A percentile compares a stretch with the other conserved stretches of the same genome.
Evolutionary conservation across 352 stramenopile genomes (phyloP).

Genomic region (Paralagenidium karlingii): DNA sequence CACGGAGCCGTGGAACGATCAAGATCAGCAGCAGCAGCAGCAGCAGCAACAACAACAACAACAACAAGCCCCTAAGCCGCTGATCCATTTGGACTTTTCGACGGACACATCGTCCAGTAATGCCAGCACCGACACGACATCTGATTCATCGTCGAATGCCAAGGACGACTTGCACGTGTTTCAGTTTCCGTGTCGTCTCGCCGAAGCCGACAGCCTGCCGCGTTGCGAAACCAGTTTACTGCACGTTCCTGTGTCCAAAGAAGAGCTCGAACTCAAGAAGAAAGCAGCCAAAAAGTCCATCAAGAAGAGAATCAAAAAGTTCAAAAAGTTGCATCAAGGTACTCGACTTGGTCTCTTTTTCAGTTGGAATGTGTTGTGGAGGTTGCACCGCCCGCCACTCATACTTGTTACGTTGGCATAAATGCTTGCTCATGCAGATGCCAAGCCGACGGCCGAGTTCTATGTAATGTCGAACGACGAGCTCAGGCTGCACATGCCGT

Average conservation of each 20-base stretch:
- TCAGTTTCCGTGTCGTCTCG: conserved; percentile 34
- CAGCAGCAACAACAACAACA: conserved; percentile 2
- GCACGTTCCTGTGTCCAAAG: conserved; percentile 55
- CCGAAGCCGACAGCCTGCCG: conserved; percentile 64
- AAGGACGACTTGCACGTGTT: conserved; percentile 11
- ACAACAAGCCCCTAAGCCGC: neutral
- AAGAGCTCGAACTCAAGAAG: conserved; percentile 64
- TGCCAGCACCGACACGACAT: neutral
- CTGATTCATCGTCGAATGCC: neutral
- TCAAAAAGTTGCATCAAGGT: conserved; percentile 58
- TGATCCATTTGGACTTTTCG: neutral
- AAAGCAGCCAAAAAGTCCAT: conserved; percentile 61
- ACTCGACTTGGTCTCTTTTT: neutral
- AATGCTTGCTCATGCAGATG: conserved; percentile 11
- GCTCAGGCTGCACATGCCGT: conserved; percentile 31
- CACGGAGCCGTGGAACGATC: too few species aligned
- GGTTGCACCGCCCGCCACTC: too few species aligned
- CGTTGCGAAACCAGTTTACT: conserved; percentile 57
- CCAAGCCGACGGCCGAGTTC: conserved; percentile 49
- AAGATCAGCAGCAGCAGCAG: neutral
- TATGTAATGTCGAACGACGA: conserved; percentile 61
- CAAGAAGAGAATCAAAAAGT: conserved; percentile 84
- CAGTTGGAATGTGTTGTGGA: neutral
- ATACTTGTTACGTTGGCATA: conserved; percentile 4
- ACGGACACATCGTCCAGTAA: conserved; percentile 20